phyloP scores from a whole-genome alignment of 164 flowering plant species.

The Annona cherimola region DNA sequence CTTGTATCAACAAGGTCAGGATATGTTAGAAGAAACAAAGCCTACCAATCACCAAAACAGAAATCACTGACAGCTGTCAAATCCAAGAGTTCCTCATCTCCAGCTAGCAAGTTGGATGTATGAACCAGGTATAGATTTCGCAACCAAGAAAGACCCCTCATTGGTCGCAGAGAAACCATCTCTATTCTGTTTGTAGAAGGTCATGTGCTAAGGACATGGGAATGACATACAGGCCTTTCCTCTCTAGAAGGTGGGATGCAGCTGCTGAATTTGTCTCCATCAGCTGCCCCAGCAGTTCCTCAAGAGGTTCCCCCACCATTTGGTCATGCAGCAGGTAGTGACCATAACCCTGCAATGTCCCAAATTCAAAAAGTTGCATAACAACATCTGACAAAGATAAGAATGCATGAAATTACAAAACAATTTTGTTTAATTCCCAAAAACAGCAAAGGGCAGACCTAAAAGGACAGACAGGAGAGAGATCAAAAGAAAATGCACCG shows the following conservation, averaged over 20 bases:
- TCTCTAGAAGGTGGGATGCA: slow-evolving; percentile 40
- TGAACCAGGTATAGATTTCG: too few relatives aligned
- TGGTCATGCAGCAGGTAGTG: slow-evolving; percentile 34
- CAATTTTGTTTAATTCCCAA: too few relatives aligned
- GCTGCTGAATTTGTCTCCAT: slow-evolving; percentile 37
- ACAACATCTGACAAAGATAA: background rate
- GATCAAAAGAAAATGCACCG: background rate
- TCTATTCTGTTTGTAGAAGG: slow-evolving; percentile 4
- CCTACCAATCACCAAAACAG: too few relatives aligned
- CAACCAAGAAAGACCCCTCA: background rate
- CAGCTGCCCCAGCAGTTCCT: slow-evolving; percentile 46
- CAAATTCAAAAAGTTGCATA: background rate
- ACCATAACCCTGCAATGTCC: slow-evolving; percentile 45
- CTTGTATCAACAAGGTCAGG: too few relatives aligned
- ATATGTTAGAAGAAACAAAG: too few relatives aligned
- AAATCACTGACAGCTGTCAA: too few relatives aligned
- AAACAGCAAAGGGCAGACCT: background rate
- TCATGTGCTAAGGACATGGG: slow-evolving; percentile 31
- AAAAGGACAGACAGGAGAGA: background rate
- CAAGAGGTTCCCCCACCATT: slow-evolving; percentile 41
- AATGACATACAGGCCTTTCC: slow-evolving; percentile 46
- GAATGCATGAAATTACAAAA: background rate
- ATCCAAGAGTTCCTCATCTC: too few relatives aligned
- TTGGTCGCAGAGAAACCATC: background rate
- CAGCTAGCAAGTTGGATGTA: too few relatives aligned